These are phyloP conservation scores for Saccharomycopsis synnaedendra DNA, from an alignment of 805 yeast species.

Conservation along the genomic window DNA sequence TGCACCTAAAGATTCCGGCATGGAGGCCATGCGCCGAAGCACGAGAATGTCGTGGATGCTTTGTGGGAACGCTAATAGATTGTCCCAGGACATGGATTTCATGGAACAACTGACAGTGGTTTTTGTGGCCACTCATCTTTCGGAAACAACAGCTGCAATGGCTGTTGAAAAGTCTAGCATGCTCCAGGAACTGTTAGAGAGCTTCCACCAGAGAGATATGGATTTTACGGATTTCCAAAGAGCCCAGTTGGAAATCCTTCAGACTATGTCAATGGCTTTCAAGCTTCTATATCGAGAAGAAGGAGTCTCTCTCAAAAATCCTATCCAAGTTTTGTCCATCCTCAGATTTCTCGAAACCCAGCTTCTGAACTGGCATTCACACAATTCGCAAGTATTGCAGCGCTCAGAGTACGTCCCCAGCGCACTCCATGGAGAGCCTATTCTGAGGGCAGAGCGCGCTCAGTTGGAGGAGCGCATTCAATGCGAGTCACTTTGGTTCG, in stretches of 20 bases:
- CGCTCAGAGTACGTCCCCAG: conserved; percentile 19
- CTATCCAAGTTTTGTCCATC: conserved; percentile 58
- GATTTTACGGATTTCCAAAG: conserved; percentile 49
- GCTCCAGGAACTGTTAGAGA: conserved; percentile 63
- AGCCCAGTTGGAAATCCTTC: conserved; percentile 71
- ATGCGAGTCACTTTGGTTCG: conserved; percentile 64
- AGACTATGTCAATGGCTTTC: conserved; percentile 72
- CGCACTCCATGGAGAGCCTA: background rate
- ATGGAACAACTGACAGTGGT: conserved; percentile 64
- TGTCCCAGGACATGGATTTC: conserved; percentile 80
- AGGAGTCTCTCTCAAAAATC: conserved; percentile 33
- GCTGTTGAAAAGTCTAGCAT: conserved; percentile 70
- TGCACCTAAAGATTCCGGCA: conserved; percentile 30
- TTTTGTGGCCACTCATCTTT: conserved; percentile 71
- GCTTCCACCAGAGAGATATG: conserved; percentile 37
- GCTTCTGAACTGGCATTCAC: conserved; percentile 66
- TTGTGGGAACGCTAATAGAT: conserved; percentile 74
- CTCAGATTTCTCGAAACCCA: conserved; percentile 66
- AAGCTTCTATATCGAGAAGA: conserved; percentile 66
- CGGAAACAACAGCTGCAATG: conserved; percentile 77
- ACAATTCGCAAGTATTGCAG: conserved; percentile 43
- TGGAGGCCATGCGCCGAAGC: conserved; percentile 76
- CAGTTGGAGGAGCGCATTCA: conserved; percentile 34
- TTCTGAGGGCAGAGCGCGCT: conserved; percentile 1
- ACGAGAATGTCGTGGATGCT: conserved; percentile 93